A percentile compares a stretch with the other conserved stretches of the same genome.
phyloP scores from a whole-genome alignment of 1,139 yeast species.

The Geotrichum citri-aurantii region DNA sequence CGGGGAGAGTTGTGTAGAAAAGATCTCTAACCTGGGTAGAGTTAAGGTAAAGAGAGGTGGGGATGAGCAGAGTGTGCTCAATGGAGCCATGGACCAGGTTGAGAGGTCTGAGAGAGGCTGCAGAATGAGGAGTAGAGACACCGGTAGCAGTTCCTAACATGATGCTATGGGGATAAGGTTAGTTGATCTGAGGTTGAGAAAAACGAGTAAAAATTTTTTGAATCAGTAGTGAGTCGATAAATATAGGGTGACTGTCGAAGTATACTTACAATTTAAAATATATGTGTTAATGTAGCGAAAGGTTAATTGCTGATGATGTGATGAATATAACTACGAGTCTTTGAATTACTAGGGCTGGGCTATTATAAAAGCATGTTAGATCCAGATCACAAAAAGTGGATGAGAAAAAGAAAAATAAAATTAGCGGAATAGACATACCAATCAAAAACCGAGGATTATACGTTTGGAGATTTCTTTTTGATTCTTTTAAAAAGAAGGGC shows the following conservation, averaged over 20 bases:
- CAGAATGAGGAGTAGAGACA: conserved; percentile 41
- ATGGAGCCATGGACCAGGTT: conserved; percentile 78
- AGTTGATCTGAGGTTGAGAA: background rate
- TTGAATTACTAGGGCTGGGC: background rate
- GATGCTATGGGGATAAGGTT: background rate
- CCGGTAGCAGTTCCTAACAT: conserved; percentile 34
- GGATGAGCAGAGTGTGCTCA: conserved; percentile 84
- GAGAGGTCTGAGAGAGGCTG: conserved; percentile 64
- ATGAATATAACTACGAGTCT: background rate
- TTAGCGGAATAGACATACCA: background rate
- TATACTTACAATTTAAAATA: background rate
- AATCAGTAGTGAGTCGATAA: too few relatives aligned
- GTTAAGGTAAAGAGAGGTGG: conserved; percentile 70
- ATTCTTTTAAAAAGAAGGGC: background rate
- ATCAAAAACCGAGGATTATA: background rate
- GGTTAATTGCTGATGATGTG: background rate
- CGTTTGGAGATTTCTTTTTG: background rate
- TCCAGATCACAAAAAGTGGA: background rate
- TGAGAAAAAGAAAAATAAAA: background rate
- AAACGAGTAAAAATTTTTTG: background rate
- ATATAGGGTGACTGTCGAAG: background rate
- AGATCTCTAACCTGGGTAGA: conserved; percentile 86
- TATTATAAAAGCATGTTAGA: background rate
- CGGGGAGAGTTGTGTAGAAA: conserved; percentile 69
- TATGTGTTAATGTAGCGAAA: background rate